These are phyloP conservation scores for Mycena amicta DNA, from an alignment of 768 basidiomycete genomes.

Conservation along the genomic window DNA sequence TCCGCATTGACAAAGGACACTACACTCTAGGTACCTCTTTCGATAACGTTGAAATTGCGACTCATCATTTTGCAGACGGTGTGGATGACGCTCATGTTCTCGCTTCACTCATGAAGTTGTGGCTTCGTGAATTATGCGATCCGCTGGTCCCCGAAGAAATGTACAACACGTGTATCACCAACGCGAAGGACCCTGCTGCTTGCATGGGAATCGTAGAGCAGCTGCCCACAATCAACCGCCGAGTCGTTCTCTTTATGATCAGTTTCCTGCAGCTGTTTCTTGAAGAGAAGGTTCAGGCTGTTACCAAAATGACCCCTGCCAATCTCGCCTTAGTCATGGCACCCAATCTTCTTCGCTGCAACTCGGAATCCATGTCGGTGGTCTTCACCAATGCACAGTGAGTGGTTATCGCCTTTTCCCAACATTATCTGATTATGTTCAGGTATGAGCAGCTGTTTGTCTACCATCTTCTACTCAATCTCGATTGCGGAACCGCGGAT, in stretches of 20 bases:
- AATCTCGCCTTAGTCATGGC: slow-evolving; percentile 92
- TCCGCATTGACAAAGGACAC: slow-evolving; percentile 88
- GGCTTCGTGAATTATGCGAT: slow-evolving; percentile 89
- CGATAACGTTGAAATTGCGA: neutral
- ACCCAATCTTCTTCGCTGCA: slow-evolving; percentile 85
- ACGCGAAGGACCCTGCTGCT: slow-evolving; percentile 63
- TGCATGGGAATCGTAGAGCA: slow-evolving; percentile 75
- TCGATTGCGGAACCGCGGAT: slow-evolving; percentile 77
- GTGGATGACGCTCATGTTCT: slow-evolving; percentile 91
- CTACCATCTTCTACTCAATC: slow-evolving; percentile 78
- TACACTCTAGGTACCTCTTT: slow-evolving; percentile 58
- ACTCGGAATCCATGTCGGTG: slow-evolving; percentile 82
- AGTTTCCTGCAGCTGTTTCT: slow-evolving; percentile 91
- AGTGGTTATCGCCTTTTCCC: slow-evolving; percentile 33
- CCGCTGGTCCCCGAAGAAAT: slow-evolving; percentile 90
- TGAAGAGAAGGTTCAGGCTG: slow-evolving; percentile 67
- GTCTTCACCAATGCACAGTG: slow-evolving; percentile 93
- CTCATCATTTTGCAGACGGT: slow-evolving; percentile 46
- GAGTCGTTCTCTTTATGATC: slow-evolving; percentile 85
- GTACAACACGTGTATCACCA: slow-evolving; percentile 87
- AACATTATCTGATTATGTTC: slow-evolving; percentile 12
- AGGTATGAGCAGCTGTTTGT: slow-evolving; percentile 91
- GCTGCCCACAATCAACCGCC: slow-evolving; percentile 83
- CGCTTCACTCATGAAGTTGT: slow-evolving; percentile 88
- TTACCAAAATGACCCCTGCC: slow-evolving; percentile 88